These are phyloP conservation scores for Hortaea sp. DNA, from an alignment of 2,329 filamentous ascomycete genomes.

Conservation along the genomic window DNA sequence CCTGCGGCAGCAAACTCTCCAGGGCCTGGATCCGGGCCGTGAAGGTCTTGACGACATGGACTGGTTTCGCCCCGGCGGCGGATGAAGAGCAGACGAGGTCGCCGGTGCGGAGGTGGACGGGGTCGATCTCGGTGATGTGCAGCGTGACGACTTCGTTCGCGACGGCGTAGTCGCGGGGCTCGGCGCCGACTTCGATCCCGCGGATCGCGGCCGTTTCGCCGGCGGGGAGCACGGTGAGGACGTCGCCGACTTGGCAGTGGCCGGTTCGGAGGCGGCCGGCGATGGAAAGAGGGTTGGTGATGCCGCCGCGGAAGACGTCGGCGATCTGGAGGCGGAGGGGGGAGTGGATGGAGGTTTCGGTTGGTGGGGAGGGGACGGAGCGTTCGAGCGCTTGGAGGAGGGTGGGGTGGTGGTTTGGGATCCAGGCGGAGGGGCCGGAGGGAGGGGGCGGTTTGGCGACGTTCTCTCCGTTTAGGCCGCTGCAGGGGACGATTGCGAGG, in stretches of 20 bases:
- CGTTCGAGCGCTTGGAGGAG: conserved; percentile 75
- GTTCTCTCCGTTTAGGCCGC: conserved; percentile 81
- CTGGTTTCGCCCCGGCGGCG: background rate
- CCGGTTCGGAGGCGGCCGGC: conserved; percentile 80
- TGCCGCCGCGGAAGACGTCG: conserved; percentile 73
- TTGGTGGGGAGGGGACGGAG: conserved; percentile 55
- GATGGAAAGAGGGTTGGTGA: conserved; percentile 73
- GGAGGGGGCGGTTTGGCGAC: conserved; percentile 50
- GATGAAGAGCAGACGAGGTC: background rate
- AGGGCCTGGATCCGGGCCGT: background rate
- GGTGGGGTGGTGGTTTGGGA: conserved; percentile 50
- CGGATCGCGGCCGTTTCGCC: conserved; percentile 74
- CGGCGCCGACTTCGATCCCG: conserved; percentile 65
- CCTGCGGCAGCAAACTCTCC: background rate
- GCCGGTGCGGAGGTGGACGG: background rate
- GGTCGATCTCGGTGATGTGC: conserved; percentile 55
- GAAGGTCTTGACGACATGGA: background rate
- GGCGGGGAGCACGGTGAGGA: conserved; percentile 67
- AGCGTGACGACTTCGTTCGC: conserved; percentile 81
- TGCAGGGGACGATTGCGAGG: conserved; percentile 79
- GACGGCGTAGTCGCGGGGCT: conserved; percentile 75
- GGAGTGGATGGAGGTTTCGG: conserved; percentile 46
- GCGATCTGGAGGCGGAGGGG: conserved; percentile 78
- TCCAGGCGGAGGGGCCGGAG: conserved; percentile 55
- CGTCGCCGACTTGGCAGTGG: conserved; percentile 73